Evolutionary conservation across 306 rosid genomes (phyloP).

Genomic region (Datisca glomerata): DNA sequence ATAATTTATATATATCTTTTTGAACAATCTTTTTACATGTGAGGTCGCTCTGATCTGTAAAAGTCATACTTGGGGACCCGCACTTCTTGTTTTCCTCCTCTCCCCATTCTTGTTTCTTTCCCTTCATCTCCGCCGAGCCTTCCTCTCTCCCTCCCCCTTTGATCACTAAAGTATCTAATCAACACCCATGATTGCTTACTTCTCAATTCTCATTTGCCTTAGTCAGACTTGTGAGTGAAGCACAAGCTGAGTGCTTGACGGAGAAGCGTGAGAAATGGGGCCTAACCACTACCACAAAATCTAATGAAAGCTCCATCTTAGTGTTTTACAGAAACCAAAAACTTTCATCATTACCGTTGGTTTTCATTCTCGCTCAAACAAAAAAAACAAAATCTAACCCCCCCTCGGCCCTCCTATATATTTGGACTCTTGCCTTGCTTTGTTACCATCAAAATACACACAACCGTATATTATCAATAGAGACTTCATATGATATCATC

Average conservation of each 20-base stretch:
- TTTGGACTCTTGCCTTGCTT: no score
- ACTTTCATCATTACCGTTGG: no score
- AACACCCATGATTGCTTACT: not conserved
- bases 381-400: no score
- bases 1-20: not conserved
- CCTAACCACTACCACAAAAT: no score
- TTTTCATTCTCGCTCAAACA: no score
- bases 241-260: no score
- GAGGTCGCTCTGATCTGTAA: slow-evolving; percentile 1
- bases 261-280: not conserved
- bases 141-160: slow-evolving; percentile 10
- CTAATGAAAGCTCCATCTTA: no score
- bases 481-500: no score
- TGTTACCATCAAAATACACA: no score
- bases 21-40: slow-evolving; percentile 2
- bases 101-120: not conserved
- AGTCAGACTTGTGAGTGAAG: slow-evolving; percentile 5
- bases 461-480: no score
- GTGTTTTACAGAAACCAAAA: no score
- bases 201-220: not conserved
- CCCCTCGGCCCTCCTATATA: no score
- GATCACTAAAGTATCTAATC: not conserved
- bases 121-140: slow-evolving; percentile 25
- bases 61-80: slow-evolving; percentile 16
- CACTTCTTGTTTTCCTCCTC: not conserved